phyloP scores from a whole-genome alignment of 176 grass and related monocot species.

The Aegilops umbellulata region DNA sequence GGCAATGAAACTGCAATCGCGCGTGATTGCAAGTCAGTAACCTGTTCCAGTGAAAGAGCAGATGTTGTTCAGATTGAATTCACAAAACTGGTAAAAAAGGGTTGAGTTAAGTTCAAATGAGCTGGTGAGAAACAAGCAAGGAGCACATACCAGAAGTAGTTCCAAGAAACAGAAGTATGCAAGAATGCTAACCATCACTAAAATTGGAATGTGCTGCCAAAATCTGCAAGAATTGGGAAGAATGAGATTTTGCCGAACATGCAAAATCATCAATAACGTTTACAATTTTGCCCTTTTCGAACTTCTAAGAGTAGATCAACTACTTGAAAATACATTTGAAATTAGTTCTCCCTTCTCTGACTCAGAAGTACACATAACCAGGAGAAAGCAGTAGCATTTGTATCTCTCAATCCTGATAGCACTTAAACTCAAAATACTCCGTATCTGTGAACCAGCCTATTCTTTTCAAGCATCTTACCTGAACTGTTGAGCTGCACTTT shows the following conservation, averaged over 20 bases:
- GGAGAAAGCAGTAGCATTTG: neutral
- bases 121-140: constrained; percentile 6
- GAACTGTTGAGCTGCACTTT: constrained; percentile 57
- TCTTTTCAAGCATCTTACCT: constrained; percentile 42
- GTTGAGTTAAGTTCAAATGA: constrained; percentile 4
- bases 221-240: constrained; percentile 54
- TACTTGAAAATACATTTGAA: neutral
- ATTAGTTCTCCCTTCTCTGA: neutral
- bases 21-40: constrained; percentile 49
- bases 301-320: constrained; percentile 11
- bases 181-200: constrained; percentile 99
- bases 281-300: neutral
- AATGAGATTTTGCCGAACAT: neutral
- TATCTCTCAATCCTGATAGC: neutral
- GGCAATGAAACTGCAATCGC: constrained; percentile 87
- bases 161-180: constrained; percentile 99
- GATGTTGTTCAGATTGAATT: neutral
- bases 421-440: neutral
- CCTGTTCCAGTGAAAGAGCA: constrained; percentile 46
- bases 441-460: no score
- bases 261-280: neutral
- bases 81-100: constrained; percentile 2
- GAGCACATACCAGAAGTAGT: constrained; percentile 78
- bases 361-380: neutral
- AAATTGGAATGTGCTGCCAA: constrained; percentile 92